phyloP scores from a whole-genome alignment of 108 stramenopile genomes.

The Skeletonema costatum region DNA sequence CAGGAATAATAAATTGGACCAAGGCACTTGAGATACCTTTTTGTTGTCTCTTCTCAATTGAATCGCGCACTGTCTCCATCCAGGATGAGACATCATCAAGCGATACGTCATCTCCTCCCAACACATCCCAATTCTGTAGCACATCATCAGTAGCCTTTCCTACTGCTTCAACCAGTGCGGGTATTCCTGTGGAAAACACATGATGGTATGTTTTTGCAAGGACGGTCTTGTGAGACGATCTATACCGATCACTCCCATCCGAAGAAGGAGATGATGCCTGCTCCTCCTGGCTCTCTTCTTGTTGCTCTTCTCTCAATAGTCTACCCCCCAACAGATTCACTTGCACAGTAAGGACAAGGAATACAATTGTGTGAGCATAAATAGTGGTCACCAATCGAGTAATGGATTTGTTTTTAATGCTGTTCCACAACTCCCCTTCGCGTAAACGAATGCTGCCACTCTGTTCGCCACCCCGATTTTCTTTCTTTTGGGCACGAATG shows the following conservation, averaged over 20 bases:
- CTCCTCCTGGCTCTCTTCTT: not conserved
- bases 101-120: slow-evolving; percentile 29
- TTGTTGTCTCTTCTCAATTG: slow-evolving; percentile 16
- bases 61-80: slow-evolving; percentile 26
- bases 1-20: slow-evolving; percentile 39
- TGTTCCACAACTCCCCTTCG: slow-evolving; percentile 37
- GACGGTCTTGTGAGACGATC: slow-evolving; percentile 46
- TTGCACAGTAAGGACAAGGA: slow-evolving; percentile 55
- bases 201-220: slow-evolving; percentile 52
- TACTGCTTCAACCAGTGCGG: slow-evolving; percentile 29
- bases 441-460: slow-evolving; percentile 3
- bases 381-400: slow-evolving; percentile 51
- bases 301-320: slow-evolving; percentile 37
- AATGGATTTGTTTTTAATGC: slow-evolving; percentile 46
- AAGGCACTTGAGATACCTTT: slow-evolving; percentile 9
- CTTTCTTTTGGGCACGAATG: slow-evolving; percentile 16
- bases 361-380: slow-evolving; percentile 53
- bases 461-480: not conserved
- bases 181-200: slow-evolving; percentile 47
- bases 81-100: slow-evolving; percentile 35
- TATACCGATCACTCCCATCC: slow-evolving; percentile 22
- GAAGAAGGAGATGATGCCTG: not conserved
- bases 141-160: slow-evolving; percentile 12
- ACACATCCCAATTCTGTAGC: slow-evolving; percentile 41
- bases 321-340: slow-evolving; percentile 51